Conservation (phyloP, 208 protist genomes). For the Crithidia bombi region DNA sequence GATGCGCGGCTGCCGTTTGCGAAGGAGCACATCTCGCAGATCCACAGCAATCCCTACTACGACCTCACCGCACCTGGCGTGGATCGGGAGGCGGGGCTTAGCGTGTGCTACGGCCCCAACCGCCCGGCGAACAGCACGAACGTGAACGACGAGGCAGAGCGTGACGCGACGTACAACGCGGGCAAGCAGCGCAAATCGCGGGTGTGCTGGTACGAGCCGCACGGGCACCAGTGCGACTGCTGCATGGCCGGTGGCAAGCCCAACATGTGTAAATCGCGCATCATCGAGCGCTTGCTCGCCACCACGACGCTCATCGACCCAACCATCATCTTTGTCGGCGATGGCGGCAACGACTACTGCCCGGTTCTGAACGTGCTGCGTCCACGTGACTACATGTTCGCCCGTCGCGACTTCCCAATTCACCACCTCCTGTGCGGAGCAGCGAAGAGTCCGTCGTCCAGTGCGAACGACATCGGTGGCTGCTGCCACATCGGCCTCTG, state of each 20-base stretch:
- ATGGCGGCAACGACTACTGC: constrained; percentile 88
- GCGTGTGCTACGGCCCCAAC: constrained; percentile 24
- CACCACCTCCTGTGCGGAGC: constrained; percentile 51
- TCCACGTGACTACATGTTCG: constrained; percentile 83
- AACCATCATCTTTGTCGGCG: constrained; percentile 87
- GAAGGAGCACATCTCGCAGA: constrained; percentile 57
- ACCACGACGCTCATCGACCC: constrained; percentile 82
- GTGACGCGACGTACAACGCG: constrained; percentile 55
- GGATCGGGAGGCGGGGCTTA: neutral
- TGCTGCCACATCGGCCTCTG: constrained; percentile 84
- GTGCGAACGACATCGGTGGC: constrained; percentile 39
- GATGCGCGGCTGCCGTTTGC: constrained; percentile 55
- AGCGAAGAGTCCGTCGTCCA: constrained; percentile 1
- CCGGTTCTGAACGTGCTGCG: constrained; percentile 79
- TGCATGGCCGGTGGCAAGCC: constrained; percentile 56
- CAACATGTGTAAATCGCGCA: constrained; percentile 89
- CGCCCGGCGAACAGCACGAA: constrained; percentile 17
- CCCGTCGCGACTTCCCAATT: constrained; percentile 62
- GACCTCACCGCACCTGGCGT: constrained; percentile 41
- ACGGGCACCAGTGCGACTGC: constrained; percentile 65
- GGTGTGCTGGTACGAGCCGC: constrained; percentile 79
- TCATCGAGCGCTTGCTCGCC: constrained; percentile 76
- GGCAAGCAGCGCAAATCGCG: constrained; percentile 48
- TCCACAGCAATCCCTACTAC: constrained; percentile 88
- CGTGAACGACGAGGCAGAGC: constrained; percentile 53